phyloP scores from a whole-genome alignment of 2,329 filamentous ascomycete species.

The Xylaria sp. region DNA sequence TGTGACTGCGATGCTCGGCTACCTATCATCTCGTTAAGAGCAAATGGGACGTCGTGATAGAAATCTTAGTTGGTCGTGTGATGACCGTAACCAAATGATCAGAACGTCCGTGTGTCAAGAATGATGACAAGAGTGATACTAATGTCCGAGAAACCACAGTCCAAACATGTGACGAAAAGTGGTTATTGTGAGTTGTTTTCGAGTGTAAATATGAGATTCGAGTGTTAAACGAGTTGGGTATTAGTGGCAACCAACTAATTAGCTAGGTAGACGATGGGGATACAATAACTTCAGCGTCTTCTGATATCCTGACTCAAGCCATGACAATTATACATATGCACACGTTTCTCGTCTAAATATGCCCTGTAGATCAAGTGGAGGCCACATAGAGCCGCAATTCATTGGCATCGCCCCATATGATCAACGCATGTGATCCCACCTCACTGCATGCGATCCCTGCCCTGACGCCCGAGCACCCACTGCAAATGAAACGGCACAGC shows the following conservation, averaged over 20 bases:
- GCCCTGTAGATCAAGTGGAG: slow-evolving; percentile 1
- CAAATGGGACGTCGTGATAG: neutral
- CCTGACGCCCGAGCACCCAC: slow-evolving; percentile 9
- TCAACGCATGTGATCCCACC: slow-evolving; percentile 31
- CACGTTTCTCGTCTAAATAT: slow-evolving; percentile 11
- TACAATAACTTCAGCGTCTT: neutral
- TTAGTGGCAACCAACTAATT: neutral
- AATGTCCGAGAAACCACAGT: neutral
- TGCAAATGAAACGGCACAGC: slow-evolving; percentile 13
- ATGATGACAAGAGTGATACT: neutral
- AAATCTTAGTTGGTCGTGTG: neutral
- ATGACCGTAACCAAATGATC: neutral
- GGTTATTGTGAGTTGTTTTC: neutral
- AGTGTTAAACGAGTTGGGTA: neutral
- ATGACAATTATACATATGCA: neutral
- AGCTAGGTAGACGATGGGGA: neutral
- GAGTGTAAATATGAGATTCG: neutral
- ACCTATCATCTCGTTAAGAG: neutral
- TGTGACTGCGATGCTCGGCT: neutral
- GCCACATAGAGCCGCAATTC: slow-evolving; percentile 16
- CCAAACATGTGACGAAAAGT: neutral
- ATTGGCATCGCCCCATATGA: slow-evolving; percentile 24
- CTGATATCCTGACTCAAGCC: neutral
- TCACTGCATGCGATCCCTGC: slow-evolving; percentile 28
- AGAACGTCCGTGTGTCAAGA: neutral